A percentile compares a stretch with the other conserved stretches of the same genome.
Conservation (phyloP, 345 rosid genomes). For the Viola odorata region DNA sequence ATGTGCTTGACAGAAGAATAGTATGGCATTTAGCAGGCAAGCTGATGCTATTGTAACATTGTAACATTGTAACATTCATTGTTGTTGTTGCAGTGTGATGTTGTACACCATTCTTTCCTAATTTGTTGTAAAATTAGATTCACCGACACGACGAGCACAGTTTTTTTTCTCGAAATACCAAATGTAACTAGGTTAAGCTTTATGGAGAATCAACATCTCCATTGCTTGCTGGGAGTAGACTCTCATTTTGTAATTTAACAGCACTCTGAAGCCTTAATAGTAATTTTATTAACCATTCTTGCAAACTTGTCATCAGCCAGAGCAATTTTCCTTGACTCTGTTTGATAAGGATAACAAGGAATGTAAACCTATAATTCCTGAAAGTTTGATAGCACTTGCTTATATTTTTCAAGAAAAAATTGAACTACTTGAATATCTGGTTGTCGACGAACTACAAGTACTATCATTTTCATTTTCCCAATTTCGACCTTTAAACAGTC, state of each 20-base stretch:
- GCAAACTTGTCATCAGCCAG: no score
- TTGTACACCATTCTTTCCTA: not conserved
- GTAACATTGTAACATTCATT: not conserved
- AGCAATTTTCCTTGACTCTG: no score
- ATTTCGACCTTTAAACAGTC: constrained; percentile 23
- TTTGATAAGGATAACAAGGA: no score
- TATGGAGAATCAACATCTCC: no score
- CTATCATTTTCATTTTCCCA: not conserved
- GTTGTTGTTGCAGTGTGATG: not conserved
- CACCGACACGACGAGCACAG: not conserved
- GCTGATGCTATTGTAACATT: not conserved
- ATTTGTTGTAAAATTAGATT: not conserved
- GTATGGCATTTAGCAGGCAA: not conserved
- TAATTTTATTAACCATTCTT: no score
- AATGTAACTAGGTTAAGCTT: not conserved
- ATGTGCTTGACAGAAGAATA: constrained; percentile 45
- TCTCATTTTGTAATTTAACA: not conserved
- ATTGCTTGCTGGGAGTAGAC: not conserved
- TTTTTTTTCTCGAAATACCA: not conserved
- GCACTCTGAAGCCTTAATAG: no score
- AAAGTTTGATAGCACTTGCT: no score
- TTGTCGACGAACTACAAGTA: no score
- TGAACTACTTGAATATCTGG: no score
- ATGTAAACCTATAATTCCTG: no score
- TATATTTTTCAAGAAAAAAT: no score